Conservation (phyloP, 345 rosid genomes). For the Salix udensis region DNA sequence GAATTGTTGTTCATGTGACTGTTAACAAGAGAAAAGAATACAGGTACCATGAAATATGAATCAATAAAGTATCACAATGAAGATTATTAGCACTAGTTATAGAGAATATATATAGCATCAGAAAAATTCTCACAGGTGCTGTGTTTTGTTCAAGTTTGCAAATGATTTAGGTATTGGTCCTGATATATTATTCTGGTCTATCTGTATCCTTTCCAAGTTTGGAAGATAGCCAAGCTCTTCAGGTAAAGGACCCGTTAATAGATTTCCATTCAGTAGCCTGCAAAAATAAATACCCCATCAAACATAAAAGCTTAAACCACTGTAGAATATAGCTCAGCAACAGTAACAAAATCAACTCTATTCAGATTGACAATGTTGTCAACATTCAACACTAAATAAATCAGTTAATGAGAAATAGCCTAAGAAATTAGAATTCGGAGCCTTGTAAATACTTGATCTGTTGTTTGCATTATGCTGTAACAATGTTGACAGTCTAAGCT, state of each 20-base stretch:
- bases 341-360: neutral
- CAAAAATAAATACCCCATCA: conserved; percentile 21
- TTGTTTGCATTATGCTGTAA: neutral
- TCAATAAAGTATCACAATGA: neutral
- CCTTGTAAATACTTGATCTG: neutral
- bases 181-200: conserved; percentile 82
- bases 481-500: neutral
- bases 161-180: conserved; percentile 79
- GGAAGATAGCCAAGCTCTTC: conserved; percentile 88
- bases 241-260: conserved; percentile 69
- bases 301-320: conserved; percentile 13
- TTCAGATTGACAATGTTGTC: neutral
- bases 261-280: conserved; percentile 93
- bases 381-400: neutral
- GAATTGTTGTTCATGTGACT: conserved; percentile 99
- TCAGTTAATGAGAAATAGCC: neutral
- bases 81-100: neutral
- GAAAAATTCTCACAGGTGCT: conserved; percentile 77
- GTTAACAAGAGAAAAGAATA: conserved; percentile 31
- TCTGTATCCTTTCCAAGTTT: conserved; percentile 85
- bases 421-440: neutral
- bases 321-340: neutral
- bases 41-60: conserved; percentile 7
- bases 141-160: conserved; percentile 72
- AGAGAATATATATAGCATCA: conserved; percentile 5